These are phyloP conservation scores for Ilyonectria destructans DNA, from an alignment of 2,329 filamentous ascomycete species.

Conservation along the genomic window DNA sequence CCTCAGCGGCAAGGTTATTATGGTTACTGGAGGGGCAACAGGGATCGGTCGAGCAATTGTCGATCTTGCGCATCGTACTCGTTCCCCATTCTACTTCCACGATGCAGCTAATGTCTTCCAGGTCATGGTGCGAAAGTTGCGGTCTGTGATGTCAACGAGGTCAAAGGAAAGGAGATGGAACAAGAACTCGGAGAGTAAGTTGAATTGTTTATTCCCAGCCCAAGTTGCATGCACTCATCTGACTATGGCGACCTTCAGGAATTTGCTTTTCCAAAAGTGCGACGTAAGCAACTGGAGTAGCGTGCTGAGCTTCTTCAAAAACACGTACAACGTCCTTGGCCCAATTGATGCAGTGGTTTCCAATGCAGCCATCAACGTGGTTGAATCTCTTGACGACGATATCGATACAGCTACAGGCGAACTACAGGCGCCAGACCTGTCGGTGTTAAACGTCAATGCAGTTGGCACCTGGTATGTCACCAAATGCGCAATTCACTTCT, in stretches of 20 bases:
- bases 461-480: slow-evolving; percentile 26
- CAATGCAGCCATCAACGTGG: slow-evolving; percentile 25
- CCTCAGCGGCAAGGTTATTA: slow-evolving; percentile 10
- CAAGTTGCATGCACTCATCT: not conserved
- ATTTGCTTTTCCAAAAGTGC: slow-evolving; percentile 22
- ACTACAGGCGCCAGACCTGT: slow-evolving; percentile 4
- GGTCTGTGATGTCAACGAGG: slow-evolving; percentile 5
- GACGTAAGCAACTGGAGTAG: slow-evolving; percentile 19
- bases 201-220: not conserved
- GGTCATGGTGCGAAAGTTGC: slow-evolving; percentile 11
- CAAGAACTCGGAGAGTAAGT: not conserved
- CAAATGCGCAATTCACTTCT: slow-evolving; percentile 26
- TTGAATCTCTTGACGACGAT: slow-evolving; percentile 13
- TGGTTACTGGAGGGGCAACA: slow-evolving; percentile 22
- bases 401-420: not conserved
- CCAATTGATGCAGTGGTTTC: slow-evolving; percentile 18
- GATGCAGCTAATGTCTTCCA: not conserved
- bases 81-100: too few species aligned
- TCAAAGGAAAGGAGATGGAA: not conserved
- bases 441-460: slow-evolving; percentile 21
- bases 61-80: slow-evolving; percentile 15
- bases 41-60: slow-evolving; percentile 22
- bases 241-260: not conserved
- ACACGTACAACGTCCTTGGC: not conserved
- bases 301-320: slow-evolving; percentile 11